These are phyloP conservation scores for Apiotrichum laibachii DNA, from an alignment of 1,284 basidiomycete genomes.

Conservation along the genomic window DNA sequence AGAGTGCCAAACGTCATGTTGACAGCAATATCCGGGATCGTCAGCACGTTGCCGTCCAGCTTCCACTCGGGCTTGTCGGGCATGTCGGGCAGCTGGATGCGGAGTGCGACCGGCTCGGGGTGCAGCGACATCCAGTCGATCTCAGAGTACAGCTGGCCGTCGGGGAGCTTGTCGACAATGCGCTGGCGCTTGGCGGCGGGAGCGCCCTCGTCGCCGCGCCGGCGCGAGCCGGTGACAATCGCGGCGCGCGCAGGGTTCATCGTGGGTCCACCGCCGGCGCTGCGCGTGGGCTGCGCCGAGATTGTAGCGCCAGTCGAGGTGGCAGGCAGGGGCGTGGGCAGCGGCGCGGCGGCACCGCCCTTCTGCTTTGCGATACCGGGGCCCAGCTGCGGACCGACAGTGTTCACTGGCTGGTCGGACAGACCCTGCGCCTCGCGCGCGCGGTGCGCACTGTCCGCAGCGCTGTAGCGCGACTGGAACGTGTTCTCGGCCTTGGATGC, in stretches of 20 bases:
- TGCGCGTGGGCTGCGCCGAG: slow-evolving; percentile 47
- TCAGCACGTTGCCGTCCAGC: slow-evolving; percentile 72
- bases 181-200: slow-evolving; percentile 16
- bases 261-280: slow-evolving; percentile 13
- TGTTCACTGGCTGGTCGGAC: slow-evolving; percentile 21
- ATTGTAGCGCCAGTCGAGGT: slow-evolving; percentile 46
- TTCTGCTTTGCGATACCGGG: slow-evolving; percentile 30
- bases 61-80: slow-evolving; percentile 85
- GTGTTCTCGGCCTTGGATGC: slow-evolving; percentile 84
- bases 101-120: slow-evolving; percentile 79
- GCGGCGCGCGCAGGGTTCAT: slow-evolving; percentile 54
- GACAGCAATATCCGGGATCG: slow-evolving; percentile 74
- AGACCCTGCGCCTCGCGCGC: slow-evolving; percentile 72
- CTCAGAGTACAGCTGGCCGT: slow-evolving; percentile 36
- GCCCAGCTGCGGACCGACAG: slow-evolving; percentile 30
- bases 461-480: slow-evolving; percentile 83
- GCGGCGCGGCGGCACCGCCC: neutral
- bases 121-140: slow-evolving; percentile 82
- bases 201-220: slow-evolving; percentile 29
- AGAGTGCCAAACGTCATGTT: slow-evolving; percentile 77
- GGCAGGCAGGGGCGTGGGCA: slow-evolving; percentile 40
- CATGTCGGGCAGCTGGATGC: slow-evolving; percentile 74
- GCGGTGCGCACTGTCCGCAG: slow-evolving; percentile 92
- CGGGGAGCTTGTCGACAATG: slow-evolving; percentile 21
- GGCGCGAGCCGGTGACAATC: slow-evolving; percentile 37